These are phyloP conservation scores for Hypocreales sp. DNA, from an alignment of 2,329 filamentous ascomycete genomes.

Conservation along the genomic window DNA sequence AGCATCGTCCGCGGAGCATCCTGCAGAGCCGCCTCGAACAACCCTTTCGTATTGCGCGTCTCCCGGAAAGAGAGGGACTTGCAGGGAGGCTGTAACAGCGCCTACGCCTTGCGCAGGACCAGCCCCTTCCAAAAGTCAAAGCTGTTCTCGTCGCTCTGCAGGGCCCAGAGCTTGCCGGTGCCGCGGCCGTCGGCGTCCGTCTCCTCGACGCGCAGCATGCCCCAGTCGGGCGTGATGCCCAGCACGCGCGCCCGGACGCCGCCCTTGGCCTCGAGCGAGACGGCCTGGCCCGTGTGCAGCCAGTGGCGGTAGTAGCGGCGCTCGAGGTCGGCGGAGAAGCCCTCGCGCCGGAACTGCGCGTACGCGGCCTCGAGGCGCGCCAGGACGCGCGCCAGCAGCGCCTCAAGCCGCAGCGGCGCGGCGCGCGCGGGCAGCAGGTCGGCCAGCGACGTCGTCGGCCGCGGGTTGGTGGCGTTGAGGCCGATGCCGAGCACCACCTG, in stretches of 20 bases:
- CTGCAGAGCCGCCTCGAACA: too few relatives aligned
- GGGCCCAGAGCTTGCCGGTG: conserved; percentile 63
- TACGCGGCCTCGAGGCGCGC: conserved; percentile 68
- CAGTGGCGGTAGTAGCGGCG: conserved; percentile 66
- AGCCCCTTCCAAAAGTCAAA: conserved; percentile 94
- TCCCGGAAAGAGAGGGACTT: too few relatives aligned
- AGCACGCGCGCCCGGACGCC: conserved; percentile 61
- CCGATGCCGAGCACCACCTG: conserved; percentile 78
- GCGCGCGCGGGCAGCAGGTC: conserved; percentile 43
- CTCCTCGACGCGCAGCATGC: conserved; percentile 73
- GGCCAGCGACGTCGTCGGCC: conserved; percentile 77
- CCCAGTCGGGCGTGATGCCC: conserved; percentile 87
- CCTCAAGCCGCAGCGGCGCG: conserved; percentile 54
- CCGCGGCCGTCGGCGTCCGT: conserved; percentile 53
- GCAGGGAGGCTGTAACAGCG: neutral
- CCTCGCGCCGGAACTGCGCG: conserved; percentile 53
- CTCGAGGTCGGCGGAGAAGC: conserved; percentile 63
- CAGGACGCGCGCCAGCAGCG: conserved; percentile 66
- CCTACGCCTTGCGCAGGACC: conserved; percentile 59
- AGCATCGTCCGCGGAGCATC: neutral
- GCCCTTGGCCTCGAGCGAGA: conserved; percentile 66
- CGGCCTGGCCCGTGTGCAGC: conserved; percentile 63
- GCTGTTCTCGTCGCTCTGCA: conserved; percentile 95
- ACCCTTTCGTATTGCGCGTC: too few relatives aligned
- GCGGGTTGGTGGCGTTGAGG: conserved; percentile 69